Conservation (phyloP, 2,329 filamentous ascomycete genomes). For the Apiospora malaysiana region DNA sequence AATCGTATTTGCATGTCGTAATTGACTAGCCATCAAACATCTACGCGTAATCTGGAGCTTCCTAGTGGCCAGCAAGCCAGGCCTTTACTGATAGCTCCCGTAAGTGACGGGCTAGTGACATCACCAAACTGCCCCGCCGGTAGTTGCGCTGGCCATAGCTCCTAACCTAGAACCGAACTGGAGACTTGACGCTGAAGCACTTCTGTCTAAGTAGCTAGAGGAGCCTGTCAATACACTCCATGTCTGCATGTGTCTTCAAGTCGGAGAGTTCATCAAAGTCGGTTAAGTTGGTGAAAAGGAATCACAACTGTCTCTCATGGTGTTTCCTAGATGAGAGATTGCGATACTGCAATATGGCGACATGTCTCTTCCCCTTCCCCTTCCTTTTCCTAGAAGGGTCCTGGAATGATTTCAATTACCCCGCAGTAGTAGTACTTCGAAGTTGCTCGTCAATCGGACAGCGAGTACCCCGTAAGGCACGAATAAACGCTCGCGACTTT, state of each 20-base stretch:
- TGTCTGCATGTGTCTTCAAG: background rate
- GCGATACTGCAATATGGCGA: background rate
- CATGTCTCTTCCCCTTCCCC: background rate
- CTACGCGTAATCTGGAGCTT: conserved; percentile 36
- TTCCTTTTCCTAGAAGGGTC: background rate
- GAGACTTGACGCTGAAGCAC: background rate
- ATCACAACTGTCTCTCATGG: background rate
- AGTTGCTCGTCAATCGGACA: background rate
- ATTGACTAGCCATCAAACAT: conserved; percentile 23
- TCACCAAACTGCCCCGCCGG: conserved; percentile 25
- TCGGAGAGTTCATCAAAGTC: background rate
- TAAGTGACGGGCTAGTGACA: conserved; percentile 31
- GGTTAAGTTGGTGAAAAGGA: background rate
- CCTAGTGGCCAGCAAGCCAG: conserved; percentile 31
- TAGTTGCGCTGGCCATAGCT: conserved; percentile 3
- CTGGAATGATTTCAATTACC: background rate
- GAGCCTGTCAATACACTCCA: background rate
- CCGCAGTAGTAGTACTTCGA: background rate
- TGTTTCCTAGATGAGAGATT: background rate
- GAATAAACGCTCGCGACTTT: background rate
- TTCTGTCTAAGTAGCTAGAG: too few relatives aligned
- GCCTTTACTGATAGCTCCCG: conserved; percentile 3
- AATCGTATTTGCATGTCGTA: conserved; percentile 26
- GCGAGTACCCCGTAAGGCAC: background rate
- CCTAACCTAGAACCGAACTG: background rate